Base-by-base conservation (phyloP, 2,329 filamentous ascomycete species). In the Microcyclosporella mali region DNA sequence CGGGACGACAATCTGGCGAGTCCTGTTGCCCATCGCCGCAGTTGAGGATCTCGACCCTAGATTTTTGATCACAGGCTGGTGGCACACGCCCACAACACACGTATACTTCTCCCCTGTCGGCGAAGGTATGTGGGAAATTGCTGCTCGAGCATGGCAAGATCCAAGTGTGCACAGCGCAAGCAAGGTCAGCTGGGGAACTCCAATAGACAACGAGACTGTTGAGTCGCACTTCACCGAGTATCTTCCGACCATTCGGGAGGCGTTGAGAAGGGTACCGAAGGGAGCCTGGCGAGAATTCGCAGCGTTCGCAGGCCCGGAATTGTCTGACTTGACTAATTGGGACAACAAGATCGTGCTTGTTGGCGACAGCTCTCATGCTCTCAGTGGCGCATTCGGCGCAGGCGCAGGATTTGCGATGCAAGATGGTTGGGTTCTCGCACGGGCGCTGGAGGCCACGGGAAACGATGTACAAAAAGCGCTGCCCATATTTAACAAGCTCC, bases 331-430 rank as follows among this genome's bases (percentile, higher is more conserved):
- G 3, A 66, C 57, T 1, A 66, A 59, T 2, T 73, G 67, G 61
- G 28, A 42, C 17, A 58, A 67, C 32, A 68, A 68, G 39, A 52
- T 77, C 2, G 74, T 70, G 4, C 63, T 78, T 3, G 67, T 78
- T 1, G 75, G 75, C 7, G 75, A 79, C 49, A 69, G 74, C 0
- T 77, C 73, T 1, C 75, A 79, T 53, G 72, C 50, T n/a, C 42
- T 52, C 4, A 51, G 47, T 12, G 50, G 50, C 14, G 50, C 50
- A 8, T 52, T 75, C 1, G 69, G 70, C 0, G 69, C 68, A 3
- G 69, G 70, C 0, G 69, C 70, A 4, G 69, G 64, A 0, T 70
- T 70, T 45, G 68, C 70, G 0, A 59, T 71, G 51, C 64, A 72
- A 49, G 70, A 71, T 54, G 67, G 65, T 7, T 72, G 66, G 66